Base-by-base conservation (phyloP, 164 flowering plant genomes). In the Stephania japonica region DNA sequence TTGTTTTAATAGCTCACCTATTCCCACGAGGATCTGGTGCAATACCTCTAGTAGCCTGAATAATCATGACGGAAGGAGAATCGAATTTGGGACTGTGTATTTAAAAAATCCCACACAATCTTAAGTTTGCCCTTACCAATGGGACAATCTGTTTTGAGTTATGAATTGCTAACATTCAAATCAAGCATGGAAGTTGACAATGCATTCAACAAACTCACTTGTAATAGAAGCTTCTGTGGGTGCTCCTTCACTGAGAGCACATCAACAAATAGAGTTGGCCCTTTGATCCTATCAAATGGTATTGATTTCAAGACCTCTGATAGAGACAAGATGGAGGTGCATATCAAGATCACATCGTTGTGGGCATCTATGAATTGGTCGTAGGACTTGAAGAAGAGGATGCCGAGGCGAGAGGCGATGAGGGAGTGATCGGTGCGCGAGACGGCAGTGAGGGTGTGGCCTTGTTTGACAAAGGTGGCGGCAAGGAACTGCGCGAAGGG, bases 211-310 rank as follows among this genome's bases (percentile, higher is more conserved):
- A 32, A 32, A 32, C 38, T 32, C 38, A 89, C 91, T 73, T 84
- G 84, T n/a, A 87, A 47, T 32, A 88, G 82, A 71, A 82, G 72
- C 8, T 88, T 80, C 75, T 82, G 83, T 0, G 97, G 93, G 77
- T 81, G 43, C 70, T 88, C 89, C 70, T 92, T 92, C 12, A 92
- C 95, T 0, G 97, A 92, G 32, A 90, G 88, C 1, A 92, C 96
- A 63, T 92, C 97, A 2, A 71, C 93, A 23, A 90, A 84, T 23
- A 92, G 88, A 0, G 88, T 77, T 0, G 79, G 81, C 12, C 74
- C 78, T 42, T 75, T 78, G n/a, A 89, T 72, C 2, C 65, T 42
- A 42, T 80, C 73, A 18, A 89, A 68, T 13, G 92, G 90, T 72
- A 89, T 66, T 0, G 88, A 75, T 12, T 72, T 71, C 8, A 89